Base-by-base conservation (phyloP, 139 green algal species). In the Micractinium conductrix region DNA sequence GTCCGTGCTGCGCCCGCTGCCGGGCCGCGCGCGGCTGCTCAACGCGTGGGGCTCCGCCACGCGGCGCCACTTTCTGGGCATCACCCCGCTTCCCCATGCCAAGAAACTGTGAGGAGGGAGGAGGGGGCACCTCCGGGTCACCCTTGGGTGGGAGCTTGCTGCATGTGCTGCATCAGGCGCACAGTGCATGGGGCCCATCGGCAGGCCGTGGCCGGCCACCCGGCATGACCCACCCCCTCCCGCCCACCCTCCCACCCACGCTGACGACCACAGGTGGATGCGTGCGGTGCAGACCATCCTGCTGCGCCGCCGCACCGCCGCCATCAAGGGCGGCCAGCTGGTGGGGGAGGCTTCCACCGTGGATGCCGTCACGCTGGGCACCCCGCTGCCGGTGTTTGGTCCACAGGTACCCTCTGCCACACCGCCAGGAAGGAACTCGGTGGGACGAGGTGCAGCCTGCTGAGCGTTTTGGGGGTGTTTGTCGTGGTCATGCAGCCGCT, bases 1-100 rank as follows among this genome's bases (percentile, higher is more conserved):
- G 2, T 92, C 86, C 60, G 83, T 93, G 38, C 79, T 93, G 67
- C 84, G 89, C 33, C 89, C 90, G 42, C 81, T 93, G 42, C 90
- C 90, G n/a, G 75, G 85, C 1, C 79, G 90, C 3, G 85, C 90
- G 2, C 74, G 48, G 17, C 68, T 80, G 48, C 84, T 93, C 7
- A 79, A 84, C 30, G 30, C 38, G 4, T 84, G 74, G 22, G 65
- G 87, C 45, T 62, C 45, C 38, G 16, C 28, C 33, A 75, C 85
- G 63, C 79, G 90, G 7, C 80, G 86, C 24, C 45, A 44, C 33
- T 63, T 93, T 62, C 79, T 93, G 45, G 80, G 85, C 65, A 62
- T 89, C 8, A 6, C 5, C 0, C 78, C 63, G 22, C 42, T 74
- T 24, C 43, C 62, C 30, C 78, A 62, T 24, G 62, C 42, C n/a